Conservation (phyloP, 257 asterid species). For the Salvia miltiorrhiza region DNA sequence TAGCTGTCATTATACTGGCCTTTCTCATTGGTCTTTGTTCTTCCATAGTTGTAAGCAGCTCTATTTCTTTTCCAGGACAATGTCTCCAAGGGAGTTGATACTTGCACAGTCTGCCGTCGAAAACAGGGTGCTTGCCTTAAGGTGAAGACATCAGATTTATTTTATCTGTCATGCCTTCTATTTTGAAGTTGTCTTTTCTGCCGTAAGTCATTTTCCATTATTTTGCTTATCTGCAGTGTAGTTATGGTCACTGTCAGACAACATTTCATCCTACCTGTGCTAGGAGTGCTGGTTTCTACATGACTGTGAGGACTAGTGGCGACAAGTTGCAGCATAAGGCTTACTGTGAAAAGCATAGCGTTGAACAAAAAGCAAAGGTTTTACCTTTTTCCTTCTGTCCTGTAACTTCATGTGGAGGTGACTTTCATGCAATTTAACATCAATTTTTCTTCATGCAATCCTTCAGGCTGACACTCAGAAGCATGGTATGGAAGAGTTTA, state of each 20-base stretch:
- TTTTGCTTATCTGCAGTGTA: conserved; percentile 62
- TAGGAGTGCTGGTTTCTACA: conserved; percentile 89
- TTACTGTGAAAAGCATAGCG: conserved; percentile 88
- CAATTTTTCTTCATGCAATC: conserved; percentile 11
- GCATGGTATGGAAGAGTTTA: conserved; percentile 78
- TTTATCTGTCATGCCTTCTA: neutral
- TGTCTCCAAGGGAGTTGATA: conserved; percentile 59
- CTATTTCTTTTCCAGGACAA: conserved; percentile 49
- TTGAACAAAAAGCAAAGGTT: conserved; percentile 92
- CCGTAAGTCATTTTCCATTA: conserved; percentile 8
- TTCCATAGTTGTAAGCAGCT: neutral
- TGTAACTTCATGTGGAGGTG: neutral
- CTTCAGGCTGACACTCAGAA: conserved; percentile 80
- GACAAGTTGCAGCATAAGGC: conserved; percentile 96
- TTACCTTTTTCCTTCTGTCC: conserved; percentile 12
- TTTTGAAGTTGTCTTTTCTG: conserved; percentile 1
- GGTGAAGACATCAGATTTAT: conserved; percentile 42
- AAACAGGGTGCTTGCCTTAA: conserved; percentile 91
- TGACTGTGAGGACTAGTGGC: conserved; percentile 67
- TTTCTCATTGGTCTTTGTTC: neutral
- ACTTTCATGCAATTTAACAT: neutral
- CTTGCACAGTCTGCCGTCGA: conserved; percentile 68
- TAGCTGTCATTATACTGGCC: conserved; percentile 3
- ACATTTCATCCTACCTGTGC: conserved; percentile 96
- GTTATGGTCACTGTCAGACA: conserved; percentile 91